Conservation (phyloP, 2,329 filamentous ascomycete species). For the Rutstroemia sp. region DNA sequence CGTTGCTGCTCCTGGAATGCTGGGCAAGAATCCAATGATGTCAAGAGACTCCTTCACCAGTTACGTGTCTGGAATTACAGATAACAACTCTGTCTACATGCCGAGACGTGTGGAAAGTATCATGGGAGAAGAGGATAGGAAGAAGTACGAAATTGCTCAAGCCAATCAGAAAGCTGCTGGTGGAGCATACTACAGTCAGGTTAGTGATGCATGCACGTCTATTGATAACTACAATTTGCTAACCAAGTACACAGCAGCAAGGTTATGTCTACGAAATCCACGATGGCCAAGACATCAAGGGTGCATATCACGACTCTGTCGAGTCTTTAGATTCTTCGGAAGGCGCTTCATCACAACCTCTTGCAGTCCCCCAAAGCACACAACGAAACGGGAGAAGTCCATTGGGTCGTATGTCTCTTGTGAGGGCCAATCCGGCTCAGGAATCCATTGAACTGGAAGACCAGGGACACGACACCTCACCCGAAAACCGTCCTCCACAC, state of each 20-base stretch:
- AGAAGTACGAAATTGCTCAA: constrained; percentile 65
- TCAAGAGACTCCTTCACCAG: constrained; percentile 62
- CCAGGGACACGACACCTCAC: constrained; percentile 10
- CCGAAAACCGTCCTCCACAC: background rate
- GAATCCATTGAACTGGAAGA: constrained; percentile 22
- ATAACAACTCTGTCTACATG: constrained; percentile 53
- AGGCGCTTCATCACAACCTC: constrained; percentile 10
- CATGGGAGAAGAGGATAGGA: constrained; percentile 70
- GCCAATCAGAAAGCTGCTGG: constrained; percentile 38
- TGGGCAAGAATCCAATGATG: constrained; percentile 35
- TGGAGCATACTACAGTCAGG: constrained; percentile 29
- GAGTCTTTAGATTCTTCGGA: constrained; percentile 28
- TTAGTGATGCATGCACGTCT: background rate
- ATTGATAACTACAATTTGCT: constrained; percentile 15
- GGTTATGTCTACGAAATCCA: constrained; percentile 44
- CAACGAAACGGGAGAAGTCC: constrained; percentile 29
- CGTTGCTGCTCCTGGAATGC: constrained; percentile 37
- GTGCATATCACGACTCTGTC: constrained; percentile 35
- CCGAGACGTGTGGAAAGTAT: constrained; percentile 57
- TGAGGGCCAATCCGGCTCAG: constrained; percentile 23
- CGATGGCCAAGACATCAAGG: constrained; percentile 36
- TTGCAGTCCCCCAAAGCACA: constrained; percentile 18
- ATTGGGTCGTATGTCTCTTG: constrained; percentile 29
- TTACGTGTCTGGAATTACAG: constrained; percentile 49
- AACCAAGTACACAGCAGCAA: constrained; percentile 2